These are phyloP conservation scores for Peronospora tabacina DNA, from an alignment of 352 stramenopile species.

Conservation along the genomic window DNA sequence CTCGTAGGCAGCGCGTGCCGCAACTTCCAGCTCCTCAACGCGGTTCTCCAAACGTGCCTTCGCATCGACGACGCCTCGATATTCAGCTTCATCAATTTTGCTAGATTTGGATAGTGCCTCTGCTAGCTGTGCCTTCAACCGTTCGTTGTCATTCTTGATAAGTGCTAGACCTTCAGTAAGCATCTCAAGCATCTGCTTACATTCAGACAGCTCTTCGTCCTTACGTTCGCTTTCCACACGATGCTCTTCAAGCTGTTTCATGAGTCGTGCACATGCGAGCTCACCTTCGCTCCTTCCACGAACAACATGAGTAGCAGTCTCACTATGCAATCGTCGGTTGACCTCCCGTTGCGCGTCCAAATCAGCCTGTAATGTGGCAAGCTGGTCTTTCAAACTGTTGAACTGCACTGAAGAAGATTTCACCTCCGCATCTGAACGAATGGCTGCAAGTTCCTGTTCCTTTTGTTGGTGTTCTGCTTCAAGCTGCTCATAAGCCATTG, in stretches of 20 bases:
- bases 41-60: constrained; percentile 12
- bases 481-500: constrained; percentile 43
- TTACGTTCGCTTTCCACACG: constrained; percentile 27
- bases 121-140: constrained; percentile 28
- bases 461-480: constrained; percentile 35
- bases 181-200: constrained; percentile 36
- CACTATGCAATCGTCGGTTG: constrained; percentile 22
- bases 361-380: constrained; percentile 28
- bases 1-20: constrained; percentile 20
- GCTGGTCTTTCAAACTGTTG: constrained; percentile 8
- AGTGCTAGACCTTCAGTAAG: constrained; percentile 24
- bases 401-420: not conserved
- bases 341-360: constrained; percentile 29
- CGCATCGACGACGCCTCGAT: constrained; percentile 12
- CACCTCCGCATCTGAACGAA: not conserved
- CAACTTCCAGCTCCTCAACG: constrained; percentile 26
- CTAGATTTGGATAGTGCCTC: constrained; percentile 7
- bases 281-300: constrained; percentile 23
- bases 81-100: constrained; percentile 2
- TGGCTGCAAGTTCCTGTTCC: constrained; percentile 4
- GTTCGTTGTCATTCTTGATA: constrained; percentile 33
- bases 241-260: constrained; percentile 29
- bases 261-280: constrained; percentile 15
- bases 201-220: constrained; percentile 31
- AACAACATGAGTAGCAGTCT: constrained; percentile 12